phyloP scores from a whole-genome alignment of 225 moss, liverwort and hornwort genomes.

The Lunularia cruciata region DNA sequence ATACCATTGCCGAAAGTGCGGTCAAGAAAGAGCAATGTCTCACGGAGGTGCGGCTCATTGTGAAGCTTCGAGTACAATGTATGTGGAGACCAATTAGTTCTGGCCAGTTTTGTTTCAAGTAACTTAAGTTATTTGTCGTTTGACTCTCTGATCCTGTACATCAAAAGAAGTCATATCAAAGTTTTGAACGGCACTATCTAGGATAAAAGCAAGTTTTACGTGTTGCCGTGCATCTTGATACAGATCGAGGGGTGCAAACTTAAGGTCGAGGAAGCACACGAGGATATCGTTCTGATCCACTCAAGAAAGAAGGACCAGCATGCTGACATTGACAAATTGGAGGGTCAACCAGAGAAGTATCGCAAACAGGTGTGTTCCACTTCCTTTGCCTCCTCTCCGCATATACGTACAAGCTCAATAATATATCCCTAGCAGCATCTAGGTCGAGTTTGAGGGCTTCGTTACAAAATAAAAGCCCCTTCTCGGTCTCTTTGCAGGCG shows the following conservation, averaged over 20 bases:
- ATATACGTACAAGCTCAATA: no score
- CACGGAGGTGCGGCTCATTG: slow-evolving; percentile 68
- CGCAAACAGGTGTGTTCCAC: slow-evolving; percentile 53
- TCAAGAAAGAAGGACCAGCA: slow-evolving; percentile 34
- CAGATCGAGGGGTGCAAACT: slow-evolving; percentile 46
- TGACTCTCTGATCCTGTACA: neutral
- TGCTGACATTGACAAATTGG: slow-evolving; percentile 44
- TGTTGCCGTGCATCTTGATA: neutral
- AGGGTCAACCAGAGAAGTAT: slow-evolving; percentile 57
- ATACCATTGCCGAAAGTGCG: slow-evolving; percentile 34
- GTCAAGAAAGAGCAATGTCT: slow-evolving; percentile 44
- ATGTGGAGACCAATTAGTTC: slow-evolving; percentile 21
- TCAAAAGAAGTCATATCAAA: neutral
- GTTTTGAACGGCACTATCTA: neutral
- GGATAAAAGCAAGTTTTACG: neutral
- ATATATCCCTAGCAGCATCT: no score
- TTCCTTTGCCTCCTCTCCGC: neutral
- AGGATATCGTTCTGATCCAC: slow-evolving; percentile 39
- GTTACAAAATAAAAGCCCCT: no score
- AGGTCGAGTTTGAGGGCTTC: neutral
- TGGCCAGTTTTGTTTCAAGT: slow-evolving; percentile 6
- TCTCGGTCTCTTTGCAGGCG: slow-evolving; percentile 38
- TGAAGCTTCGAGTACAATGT: slow-evolving; percentile 32
- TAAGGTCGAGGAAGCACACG: slow-evolving; percentile 28
- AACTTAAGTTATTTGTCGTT: neutral